These are phyloP conservation scores for Setaria viridis DNA, from an alignment of 202 grass and related monocot species.

Conservation along the genomic window DNA sequence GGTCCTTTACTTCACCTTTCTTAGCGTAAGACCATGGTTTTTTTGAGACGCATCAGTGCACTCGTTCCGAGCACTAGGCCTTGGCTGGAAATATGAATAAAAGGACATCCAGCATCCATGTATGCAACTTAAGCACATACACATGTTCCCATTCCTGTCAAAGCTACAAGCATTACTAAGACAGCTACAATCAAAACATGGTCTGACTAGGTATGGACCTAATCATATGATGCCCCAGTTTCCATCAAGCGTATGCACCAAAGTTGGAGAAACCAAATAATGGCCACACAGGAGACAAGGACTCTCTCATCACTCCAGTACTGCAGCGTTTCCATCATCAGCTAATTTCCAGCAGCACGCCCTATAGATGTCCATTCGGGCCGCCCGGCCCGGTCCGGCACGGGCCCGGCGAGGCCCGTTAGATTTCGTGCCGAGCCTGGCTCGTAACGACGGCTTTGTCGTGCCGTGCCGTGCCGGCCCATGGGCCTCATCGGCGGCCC, in stretches of 20 bases:
- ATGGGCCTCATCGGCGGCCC: too few species aligned
- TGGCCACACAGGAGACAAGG: not conserved
- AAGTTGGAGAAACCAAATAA: not conserved
- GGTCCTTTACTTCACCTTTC: too few species aligned
- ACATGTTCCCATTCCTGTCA: not conserved
- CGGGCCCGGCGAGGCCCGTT: too few species aligned
- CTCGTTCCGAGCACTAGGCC: not conserved
- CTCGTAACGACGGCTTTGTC: too few species aligned
- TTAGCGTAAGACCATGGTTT: too few species aligned
- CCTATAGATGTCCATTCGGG: too few species aligned
- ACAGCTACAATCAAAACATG: not conserved
- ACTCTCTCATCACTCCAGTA: not conserved
- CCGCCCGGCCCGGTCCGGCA: too few species aligned
- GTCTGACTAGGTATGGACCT: not conserved
- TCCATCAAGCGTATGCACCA: not conserved
- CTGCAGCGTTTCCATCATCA: too few species aligned
- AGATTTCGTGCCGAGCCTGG: too few species aligned
- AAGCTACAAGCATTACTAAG: not conserved
- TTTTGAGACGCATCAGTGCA: not conserved
- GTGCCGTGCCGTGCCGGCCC: too few species aligned
- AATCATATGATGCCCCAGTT: not conserved
- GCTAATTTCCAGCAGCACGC: too few species aligned
- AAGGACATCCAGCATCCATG: not conserved
- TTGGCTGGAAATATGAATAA: not conserved
- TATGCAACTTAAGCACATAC: not conserved